A percentile compares a stretch with the other conserved stretches of the same genome.
phyloP scores from a whole-genome alignment of 441 rosid genomes.

The Codiaeum variegatum region DNA sequence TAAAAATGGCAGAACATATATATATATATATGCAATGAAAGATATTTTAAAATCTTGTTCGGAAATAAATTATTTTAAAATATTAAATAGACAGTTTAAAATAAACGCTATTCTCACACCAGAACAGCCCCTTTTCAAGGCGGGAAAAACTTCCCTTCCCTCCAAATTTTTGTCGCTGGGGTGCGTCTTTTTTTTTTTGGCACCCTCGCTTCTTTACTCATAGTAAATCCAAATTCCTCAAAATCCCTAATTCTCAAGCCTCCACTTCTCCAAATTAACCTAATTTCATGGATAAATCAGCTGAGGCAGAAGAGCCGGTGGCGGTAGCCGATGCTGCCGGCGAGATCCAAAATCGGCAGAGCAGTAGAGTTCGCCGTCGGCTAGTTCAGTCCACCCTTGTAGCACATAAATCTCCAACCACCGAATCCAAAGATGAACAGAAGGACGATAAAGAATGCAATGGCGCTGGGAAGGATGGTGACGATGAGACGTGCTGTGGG shows the following conservation, averaged over 20 bases:
- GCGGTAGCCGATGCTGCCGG: neutral
- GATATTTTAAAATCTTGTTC: too few species aligned
- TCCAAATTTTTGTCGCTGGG: conserved; percentile 22
- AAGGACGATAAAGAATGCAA: conserved; percentile 22
- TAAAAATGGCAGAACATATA: too few species aligned
- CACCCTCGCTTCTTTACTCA: neutral
- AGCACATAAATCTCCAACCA: conserved; percentile 41
- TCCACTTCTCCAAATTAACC: conserved; percentile 15
- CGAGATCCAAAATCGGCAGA: conserved; percentile 25
- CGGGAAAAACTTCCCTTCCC: conserved; percentile 44
- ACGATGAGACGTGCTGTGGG: conserved; percentile 36
- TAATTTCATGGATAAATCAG: conserved; percentile 30
- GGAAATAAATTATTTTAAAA: too few species aligned
- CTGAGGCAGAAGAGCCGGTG: conserved; percentile 18
- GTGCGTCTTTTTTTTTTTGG: neutral
- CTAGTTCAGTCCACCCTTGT: conserved; percentile 73
- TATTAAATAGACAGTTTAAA: too few species aligned
- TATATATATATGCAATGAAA: too few species aligned
- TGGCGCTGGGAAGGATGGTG: conserved; percentile 29
- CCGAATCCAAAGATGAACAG: conserved; percentile 34
- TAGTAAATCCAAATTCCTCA: neutral
- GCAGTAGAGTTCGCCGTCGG: conserved; percentile 48
- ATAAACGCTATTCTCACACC: neutral
- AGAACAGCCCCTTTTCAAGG: conserved; percentile 12
- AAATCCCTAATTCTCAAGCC: conserved; percentile 26